phyloP scores from a whole-genome alignment of 2,329 filamentous ascomycete genomes.

The Fusarium kyushuense region DNA sequence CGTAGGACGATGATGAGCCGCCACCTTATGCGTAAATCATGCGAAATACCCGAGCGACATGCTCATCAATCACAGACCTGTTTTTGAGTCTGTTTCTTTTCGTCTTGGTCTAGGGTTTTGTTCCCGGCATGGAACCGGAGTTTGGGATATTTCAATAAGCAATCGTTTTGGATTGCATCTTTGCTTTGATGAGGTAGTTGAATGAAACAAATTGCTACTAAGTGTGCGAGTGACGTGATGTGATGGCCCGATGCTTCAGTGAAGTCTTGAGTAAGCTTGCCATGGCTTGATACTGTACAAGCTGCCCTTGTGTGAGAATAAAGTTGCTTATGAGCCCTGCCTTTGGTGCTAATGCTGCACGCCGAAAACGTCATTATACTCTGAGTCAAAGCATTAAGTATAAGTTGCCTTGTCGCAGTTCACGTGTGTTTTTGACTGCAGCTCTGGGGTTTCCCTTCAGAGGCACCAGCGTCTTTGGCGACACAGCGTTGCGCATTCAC shows the following conservation, averaged over 20 bases:
- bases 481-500: not conserved
- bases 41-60: conserved; percentile 19
- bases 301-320: no score
- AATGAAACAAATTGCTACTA: conserved; percentile 33
- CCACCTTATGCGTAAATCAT: conserved; percentile 14
- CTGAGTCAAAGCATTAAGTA: no score
- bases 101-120: conserved; percentile 30
- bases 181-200: conserved; percentile 24
- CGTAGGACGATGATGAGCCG: conserved; percentile 27
- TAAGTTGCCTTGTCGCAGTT: not conserved
- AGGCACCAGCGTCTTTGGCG: not conserved
- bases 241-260: not conserved
- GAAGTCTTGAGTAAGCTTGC: not conserved
- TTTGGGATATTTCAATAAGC: conserved; percentile 39
- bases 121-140: conserved; percentile 34
- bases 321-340: no score
- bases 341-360: no score
- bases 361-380: no score
- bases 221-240: not conserved
- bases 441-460: not conserved
- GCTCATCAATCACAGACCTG: conserved; percentile 14
- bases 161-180: conserved; percentile 19
- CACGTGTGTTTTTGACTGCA: not conserved
- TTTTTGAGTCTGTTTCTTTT: conserved; percentile 37
- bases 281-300: no score